Percentiles rank a stretch among this genome's conserved stretches.
These are phyloP conservation scores for Sphagnum contortum DNA, from an alignment of 225 moss, liverwort and hornwort species.

Conservation along the genomic window DNA sequence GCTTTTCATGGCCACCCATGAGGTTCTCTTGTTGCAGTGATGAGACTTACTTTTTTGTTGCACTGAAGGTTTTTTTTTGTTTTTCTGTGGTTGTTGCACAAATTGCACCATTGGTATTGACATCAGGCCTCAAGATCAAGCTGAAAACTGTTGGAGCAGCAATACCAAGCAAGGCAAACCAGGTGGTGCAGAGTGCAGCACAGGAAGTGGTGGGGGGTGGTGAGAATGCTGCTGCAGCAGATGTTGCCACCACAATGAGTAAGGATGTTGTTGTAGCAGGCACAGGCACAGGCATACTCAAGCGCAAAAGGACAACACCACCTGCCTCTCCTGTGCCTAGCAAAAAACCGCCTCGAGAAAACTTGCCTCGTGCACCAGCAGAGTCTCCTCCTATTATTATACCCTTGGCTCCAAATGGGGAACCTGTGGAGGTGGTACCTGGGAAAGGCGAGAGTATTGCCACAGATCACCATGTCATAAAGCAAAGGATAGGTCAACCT, in stretches of 20 bases:
- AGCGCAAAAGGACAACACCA: conserved; percentile 57
- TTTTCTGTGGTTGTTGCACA: neutral
- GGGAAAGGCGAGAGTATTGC: conserved; percentile 21
- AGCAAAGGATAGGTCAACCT: conserved; percentile 27
- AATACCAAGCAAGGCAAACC: conserved; percentile 19
- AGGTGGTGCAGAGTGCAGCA: conserved; percentile 12
- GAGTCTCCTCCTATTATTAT: neutral
- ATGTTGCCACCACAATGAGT: conserved; percentile 4
- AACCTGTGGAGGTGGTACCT: conserved; percentile 25
- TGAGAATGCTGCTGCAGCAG: conserved; percentile 22
- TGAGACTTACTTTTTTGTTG: too few relatives aligned
- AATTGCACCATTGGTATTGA: conserved; percentile 4
- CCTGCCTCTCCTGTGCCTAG: conserved; percentile 42
- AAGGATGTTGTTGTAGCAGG: too few relatives aligned
- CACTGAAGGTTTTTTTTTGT: too few relatives aligned
- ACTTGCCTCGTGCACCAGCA: conserved; percentile 8
- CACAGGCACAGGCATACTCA: conserved; percentile 29
- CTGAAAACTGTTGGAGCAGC: conserved; percentile 28
- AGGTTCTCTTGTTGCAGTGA: too few relatives aligned
- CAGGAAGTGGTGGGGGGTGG: conserved; percentile 14
- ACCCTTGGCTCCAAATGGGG: conserved; percentile 31
- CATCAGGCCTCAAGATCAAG: conserved; percentile 53
- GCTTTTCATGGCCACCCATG: neutral
- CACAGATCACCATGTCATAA: conserved; percentile 31
- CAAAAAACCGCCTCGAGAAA: conserved; percentile 38